Conservation (phyloP, 805 yeast species). For the Sungouiozyma ichnusensis region DNA sequence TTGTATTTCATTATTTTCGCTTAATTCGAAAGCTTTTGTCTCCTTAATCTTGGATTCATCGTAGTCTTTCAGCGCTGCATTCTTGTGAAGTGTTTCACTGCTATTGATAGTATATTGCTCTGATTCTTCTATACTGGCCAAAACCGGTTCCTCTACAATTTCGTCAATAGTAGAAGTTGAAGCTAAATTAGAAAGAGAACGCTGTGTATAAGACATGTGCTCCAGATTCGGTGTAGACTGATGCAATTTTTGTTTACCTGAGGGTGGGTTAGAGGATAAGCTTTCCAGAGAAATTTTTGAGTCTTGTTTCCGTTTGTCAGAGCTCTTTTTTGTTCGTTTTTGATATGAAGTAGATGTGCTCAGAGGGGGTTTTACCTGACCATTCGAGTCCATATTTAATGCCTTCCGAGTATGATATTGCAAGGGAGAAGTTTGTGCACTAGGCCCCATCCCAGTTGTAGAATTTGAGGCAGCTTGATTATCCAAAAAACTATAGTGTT, state of each 20-base stretch:
- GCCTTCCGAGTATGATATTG: constrained; percentile 1
- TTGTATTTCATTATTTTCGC: background rate
- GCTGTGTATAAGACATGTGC: background rate
- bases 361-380: background rate
- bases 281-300: background rate
- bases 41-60: background rate
- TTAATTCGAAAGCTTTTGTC: background rate
- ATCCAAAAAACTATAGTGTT: constrained; percentile 3
- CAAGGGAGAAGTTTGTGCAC: constrained; percentile 13
- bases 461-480: background rate
- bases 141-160: background rate
- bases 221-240: background rate
- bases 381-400: background rate
- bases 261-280: background rate
- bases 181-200: background rate
- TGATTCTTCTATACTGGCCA: background rate
- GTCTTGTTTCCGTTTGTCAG: background rate
- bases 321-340: background rate
- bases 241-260: background rate
- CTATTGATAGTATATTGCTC: background rate
- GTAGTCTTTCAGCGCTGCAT: background rate
- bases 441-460: constrained; percentile 7
- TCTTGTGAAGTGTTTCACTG: background rate
- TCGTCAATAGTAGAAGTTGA: background rate
- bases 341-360: background rate